phyloP scores from a whole-genome alignment of 108 stramenopile species.

The Skeletonema grethae region DNA sequence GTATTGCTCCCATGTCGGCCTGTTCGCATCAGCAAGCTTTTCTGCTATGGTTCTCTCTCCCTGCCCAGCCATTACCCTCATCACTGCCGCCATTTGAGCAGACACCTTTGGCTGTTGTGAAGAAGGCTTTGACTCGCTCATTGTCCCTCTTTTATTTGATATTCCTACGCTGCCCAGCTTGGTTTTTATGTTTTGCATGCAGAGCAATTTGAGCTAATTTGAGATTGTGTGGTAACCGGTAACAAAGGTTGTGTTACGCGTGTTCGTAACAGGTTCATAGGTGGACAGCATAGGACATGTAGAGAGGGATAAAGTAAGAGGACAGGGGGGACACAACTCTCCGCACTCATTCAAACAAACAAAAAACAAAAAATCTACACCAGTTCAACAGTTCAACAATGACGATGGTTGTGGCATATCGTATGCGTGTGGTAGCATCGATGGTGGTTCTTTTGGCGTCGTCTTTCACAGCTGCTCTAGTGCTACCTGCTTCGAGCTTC shows the following conservation, averaged over 20 bases:
- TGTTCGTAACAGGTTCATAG: too few relatives aligned
- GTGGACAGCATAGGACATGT: too few relatives aligned
- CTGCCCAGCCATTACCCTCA: slow-evolving; percentile 89
- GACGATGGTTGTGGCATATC: neutral
- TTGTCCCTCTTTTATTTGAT: neutral
- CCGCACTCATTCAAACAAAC: too few relatives aligned
- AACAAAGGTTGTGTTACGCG: too few relatives aligned
- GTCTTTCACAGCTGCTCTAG: neutral
- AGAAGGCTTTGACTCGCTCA: slow-evolving; percentile 4
- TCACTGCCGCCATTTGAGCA: slow-evolving; percentile 95
- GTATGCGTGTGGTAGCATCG: neutral
- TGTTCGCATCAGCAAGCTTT: slow-evolving; percentile 93
- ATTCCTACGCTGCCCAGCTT: neutral
- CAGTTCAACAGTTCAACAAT: neutral
- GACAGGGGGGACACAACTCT: too few relatives aligned
- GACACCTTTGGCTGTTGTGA: slow-evolving; percentile 47
- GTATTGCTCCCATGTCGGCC: slow-evolving; percentile 98
- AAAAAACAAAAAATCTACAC: too few relatives aligned
- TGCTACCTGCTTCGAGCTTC: neutral
- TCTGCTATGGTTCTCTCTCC: slow-evolving; percentile 93
- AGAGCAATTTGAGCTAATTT: too few relatives aligned
- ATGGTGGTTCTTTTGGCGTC: neutral
- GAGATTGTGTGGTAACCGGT: too few relatives aligned
- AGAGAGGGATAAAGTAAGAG: too few relatives aligned
- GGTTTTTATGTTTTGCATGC: too few relatives aligned